Conservation (phyloP, 2,329 filamentous ascomycete genomes). For the Colletotrichum brevisporum region DNA sequence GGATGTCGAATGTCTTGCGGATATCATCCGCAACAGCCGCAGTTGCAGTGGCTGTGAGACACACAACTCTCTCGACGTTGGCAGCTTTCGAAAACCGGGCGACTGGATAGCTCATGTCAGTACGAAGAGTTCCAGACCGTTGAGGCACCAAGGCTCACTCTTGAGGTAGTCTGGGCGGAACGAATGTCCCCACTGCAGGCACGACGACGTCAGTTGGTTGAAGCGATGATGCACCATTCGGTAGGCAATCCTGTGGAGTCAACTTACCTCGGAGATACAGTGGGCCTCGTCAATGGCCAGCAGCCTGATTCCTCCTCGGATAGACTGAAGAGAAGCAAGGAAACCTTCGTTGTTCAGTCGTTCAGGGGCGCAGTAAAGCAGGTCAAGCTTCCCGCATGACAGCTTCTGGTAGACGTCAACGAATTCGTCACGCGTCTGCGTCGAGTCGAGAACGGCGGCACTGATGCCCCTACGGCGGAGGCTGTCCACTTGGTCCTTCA, state of each 20-base stretch:
- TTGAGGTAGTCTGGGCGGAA: conserved; percentile 67
- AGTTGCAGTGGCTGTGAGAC: conserved; percentile 72
- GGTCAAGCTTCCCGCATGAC: conserved; percentile 61
- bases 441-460: conserved; percentile 70
- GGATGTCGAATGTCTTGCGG: conserved; percentile 65
- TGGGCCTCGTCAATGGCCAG: conserved; percentile 72
- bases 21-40: conserved; percentile 69
- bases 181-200: conserved; percentile 60
- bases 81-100: conserved; percentile 70
- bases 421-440: conserved; percentile 64
- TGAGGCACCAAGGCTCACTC: conserved; percentile 45
- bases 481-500: conserved; percentile 74
- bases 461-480: conserved; percentile 63
- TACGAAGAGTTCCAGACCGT: conserved; percentile 10
- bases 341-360: conserved; percentile 74
- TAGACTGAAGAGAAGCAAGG: conserved; percentile 66
- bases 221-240: neutral
- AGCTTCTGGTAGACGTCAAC: conserved; percentile 54
- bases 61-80: conserved; percentile 70
- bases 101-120: conserved; percentile 52
- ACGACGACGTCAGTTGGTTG: neutral
- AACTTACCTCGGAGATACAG: conserved; percentile 65
- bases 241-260: neutral
- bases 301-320: conserved; percentile 69
- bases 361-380: conserved; percentile 73